Base-by-base conservation (phyloP, 176 grass and related monocot genomes). In the Paspalum notatum region DNA sequence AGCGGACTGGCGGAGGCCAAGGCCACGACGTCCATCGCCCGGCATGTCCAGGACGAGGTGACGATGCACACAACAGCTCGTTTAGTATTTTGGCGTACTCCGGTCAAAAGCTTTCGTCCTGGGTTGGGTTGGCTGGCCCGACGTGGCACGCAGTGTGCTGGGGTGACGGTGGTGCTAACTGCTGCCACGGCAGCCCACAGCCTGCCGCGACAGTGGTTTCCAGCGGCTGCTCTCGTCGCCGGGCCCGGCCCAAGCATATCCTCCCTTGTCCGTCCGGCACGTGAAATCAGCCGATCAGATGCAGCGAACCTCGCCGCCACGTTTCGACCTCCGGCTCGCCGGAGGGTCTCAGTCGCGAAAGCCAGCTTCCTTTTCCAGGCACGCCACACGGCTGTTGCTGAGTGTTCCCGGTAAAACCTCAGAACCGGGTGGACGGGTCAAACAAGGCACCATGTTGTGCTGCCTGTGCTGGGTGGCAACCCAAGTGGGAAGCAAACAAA, bases 251-350 rank as follows among this genome's bases (percentile, higher is more conserved):
- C 2, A 4, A 63, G 61, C 61, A 63, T 63, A 63, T 63, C 60
- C 59, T 32, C 59, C 58, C 22, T 11, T 5, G 5, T 61, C 59
- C 62, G 65, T 17, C 39, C 64, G n/a, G n/a, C 54, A 40, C 37
- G 10, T 11, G 16, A 8, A 15, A 3, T 9, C n/a, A 68, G 44
- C 44, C 44, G 21, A 27, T 14, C 44, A 44, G 44, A 25, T 70
- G 67, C 67, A 49, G 68, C 44, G 68, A 71, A 32, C 46, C 68
- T 49, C 22, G 5, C 12, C 66, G 66, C 42, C 66, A 69, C 66
- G 66, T 69, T 69, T 69, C 66, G 66, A 4, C 42, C 42, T 45
- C 40, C 39, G 1, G 0, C 65, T 0, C 9, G 24, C 22, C 0
- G 24, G 26, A 26, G 26, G 58, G 2, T 20, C 21, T n/a, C 54